A percentile compares a stretch with the other conserved stretches of the same genome.
phyloP scores from a whole-genome alignment of 176 grass and related monocot genomes.

The Saccharum officinarum region DNA sequence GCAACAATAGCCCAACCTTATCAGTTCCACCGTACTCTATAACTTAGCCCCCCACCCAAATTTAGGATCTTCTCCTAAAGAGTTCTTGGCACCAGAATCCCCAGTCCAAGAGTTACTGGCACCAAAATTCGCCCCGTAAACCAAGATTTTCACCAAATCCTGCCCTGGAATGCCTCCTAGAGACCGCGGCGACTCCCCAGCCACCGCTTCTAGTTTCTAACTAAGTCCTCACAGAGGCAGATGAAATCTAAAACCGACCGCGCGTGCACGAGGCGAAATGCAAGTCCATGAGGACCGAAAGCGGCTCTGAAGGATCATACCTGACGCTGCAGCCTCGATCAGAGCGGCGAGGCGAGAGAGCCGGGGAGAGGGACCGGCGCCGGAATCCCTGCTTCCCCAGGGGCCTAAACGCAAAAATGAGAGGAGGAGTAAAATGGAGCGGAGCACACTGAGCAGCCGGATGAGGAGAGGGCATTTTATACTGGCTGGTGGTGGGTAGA shows the following conservation, averaged over 20 bases:
- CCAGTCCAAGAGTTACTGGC: neutral
- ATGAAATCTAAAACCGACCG: conserved; percentile 13
- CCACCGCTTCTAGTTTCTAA: neutral
- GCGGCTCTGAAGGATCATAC: neutral
- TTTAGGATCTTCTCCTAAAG: neutral
- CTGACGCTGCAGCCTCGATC: conserved; percentile 16
- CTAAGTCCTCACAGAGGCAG: neutral
- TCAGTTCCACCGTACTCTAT: neutral
- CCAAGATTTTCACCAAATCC: conserved; percentile 3
- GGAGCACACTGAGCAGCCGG: neutral
- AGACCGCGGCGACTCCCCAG: neutral
- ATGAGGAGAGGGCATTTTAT: neutral
- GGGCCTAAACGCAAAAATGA: conserved; percentile 39
- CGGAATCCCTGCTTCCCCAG: conserved; percentile 26
- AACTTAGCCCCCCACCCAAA: neutral
- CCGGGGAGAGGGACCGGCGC: conserved; percentile 3
- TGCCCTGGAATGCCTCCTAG: neutral
- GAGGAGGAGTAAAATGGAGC: conserved; percentile 30
- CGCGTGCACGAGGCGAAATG: neutral
- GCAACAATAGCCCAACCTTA: neutral
- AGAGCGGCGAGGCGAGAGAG: neutral
- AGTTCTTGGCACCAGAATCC: neutral
- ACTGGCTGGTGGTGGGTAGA: neutral
- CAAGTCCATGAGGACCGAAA: neutral
- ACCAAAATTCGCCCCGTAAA: neutral